Conservation (phyloP, 495 filamentous ascomycete species). For the Daldinia decipiens region DNA sequence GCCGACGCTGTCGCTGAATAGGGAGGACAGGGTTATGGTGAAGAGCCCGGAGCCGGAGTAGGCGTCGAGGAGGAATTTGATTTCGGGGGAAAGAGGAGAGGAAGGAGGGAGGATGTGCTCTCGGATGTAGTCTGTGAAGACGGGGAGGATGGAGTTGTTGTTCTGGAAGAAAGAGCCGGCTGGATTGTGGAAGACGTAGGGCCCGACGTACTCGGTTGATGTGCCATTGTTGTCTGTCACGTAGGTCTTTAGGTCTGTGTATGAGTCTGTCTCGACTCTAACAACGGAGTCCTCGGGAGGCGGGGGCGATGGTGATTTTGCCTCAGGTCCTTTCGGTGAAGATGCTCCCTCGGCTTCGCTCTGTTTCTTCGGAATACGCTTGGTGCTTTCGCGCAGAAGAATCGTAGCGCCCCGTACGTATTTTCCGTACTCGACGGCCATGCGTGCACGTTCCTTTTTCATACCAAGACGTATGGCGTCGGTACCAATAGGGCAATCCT, state of each 20-base stretch:
- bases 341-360: conserved; percentile 16
- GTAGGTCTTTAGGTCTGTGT: conserved; percentile 82
- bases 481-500: conserved; percentile 96
- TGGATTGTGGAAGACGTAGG: conserved; percentile 86
- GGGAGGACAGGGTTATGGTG: conserved; percentile 87
- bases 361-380: conserved; percentile 66
- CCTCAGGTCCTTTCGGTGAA: conserved; percentile 15
- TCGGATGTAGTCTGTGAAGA: conserved; percentile 91
- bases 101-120: conserved; percentile 71
- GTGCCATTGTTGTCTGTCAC: conserved; percentile 84
- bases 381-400: conserved; percentile 85
- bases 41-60: conserved; percentile 98
- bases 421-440: conserved; percentile 72
- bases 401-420: conserved; percentile 88
- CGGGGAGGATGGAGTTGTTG: conserved; percentile 97
- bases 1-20: conserved; percentile 68
- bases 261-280: conserved; percentile 53
- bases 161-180: conserved; percentile 98
- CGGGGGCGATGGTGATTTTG: conserved; percentile 18
- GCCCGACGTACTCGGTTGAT: conserved; percentile 85
- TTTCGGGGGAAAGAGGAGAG: conserved; percentile 48
- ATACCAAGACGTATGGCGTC: conserved; percentile 81
- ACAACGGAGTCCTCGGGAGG: conserved; percentile 35
- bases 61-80: conserved; percentile 92
- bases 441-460: conserved; percentile 74